Evolutionary conservation across 495 filamentous ascomycete species (phyloP).

Genomic region (Sordaria brevicollis): DNA sequence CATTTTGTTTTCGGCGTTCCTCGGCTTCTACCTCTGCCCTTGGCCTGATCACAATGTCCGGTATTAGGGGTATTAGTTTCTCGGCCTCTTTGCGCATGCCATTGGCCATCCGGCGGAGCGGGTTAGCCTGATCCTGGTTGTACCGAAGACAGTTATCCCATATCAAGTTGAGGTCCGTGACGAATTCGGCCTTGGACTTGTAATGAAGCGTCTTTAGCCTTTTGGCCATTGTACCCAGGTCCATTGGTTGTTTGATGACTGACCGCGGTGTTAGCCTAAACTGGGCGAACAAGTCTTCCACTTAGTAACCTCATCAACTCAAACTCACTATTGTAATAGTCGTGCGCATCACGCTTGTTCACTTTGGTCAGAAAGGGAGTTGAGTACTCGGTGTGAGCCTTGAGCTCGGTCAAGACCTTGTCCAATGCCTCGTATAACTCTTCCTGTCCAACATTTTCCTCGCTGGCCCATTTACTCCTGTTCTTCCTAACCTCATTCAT

Average conservation of each 20-base stretch:
- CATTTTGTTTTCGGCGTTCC: conserved; percentile 71
- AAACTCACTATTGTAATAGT: conserved; percentile 76
- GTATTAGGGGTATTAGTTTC: conserved; percentile 89
- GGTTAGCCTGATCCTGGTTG: conserved; percentile 81
- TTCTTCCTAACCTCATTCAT: conserved; percentile 98
- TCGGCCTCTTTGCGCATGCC: conserved; percentile 96
- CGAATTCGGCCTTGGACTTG: conserved; percentile 92
- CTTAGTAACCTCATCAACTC: background rate
- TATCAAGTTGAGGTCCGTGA: conserved; percentile 84
- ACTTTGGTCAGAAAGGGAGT: conserved; percentile 85
- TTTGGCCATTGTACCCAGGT: conserved; percentile 95
- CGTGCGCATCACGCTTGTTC: conserved; percentile 92
- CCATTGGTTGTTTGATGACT: conserved; percentile 98
- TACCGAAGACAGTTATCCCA: conserved; percentile 96
- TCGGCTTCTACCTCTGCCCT: conserved; percentile 95
- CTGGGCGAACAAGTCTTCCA: background rate
- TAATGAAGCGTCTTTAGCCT: conserved; percentile 82
- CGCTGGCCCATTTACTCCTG: conserved; percentile 95
- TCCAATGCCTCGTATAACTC: conserved; percentile 95
- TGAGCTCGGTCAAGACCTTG: conserved; percentile 90
- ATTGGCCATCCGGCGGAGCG: conserved; percentile 83
- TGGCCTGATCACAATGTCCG: conserved; percentile 79
- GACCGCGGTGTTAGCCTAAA: conserved; percentile 15
- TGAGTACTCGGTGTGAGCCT: conserved; percentile 93
- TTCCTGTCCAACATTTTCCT: conserved; percentile 93